phyloP scores from a whole-genome alignment of 306 rosid species.

The Dalbergia cultrata region DNA sequence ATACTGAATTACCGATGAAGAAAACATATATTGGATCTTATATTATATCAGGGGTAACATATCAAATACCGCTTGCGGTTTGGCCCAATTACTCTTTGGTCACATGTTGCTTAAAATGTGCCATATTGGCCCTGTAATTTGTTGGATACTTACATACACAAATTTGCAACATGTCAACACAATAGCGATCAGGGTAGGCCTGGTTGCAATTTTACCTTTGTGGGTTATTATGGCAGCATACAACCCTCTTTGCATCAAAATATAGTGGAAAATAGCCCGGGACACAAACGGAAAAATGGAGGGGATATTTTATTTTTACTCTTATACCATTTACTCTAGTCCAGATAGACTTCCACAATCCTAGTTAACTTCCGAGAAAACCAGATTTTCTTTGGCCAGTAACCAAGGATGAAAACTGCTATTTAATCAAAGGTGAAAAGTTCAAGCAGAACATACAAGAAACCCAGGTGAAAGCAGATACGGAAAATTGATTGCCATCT shows the following conservation, averaged over 20 bases:
- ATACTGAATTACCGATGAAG: conserved; percentile 22
- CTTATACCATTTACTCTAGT: conserved; percentile 28
- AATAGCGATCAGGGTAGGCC: not conserved
- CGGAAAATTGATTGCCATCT: conserved; percentile 68
- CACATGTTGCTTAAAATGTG: not conserved
- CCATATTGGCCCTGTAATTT: conserved; percentile 1
- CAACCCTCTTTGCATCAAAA: conserved; percentile 3
- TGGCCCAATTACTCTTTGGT: conserved; percentile 5
- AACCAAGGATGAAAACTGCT: not conserved
- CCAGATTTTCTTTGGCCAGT: too few species aligned
- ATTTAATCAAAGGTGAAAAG: conserved; percentile 27
- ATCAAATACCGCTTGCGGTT: conserved; percentile 3
- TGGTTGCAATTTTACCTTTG: not conserved
- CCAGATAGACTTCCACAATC: conserved; percentile 17
- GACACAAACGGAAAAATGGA: not conserved
- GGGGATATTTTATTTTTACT: conserved; percentile 6
- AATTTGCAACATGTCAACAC: conserved; percentile 1
- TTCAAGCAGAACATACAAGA: conserved; percentile 55
- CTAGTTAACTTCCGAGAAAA: not conserved
- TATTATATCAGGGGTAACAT: not conserved
- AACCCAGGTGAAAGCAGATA: conserved; percentile 75
- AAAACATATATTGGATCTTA: not conserved
- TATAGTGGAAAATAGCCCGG: conserved; percentile 21
- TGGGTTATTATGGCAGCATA: conserved; percentile 6
- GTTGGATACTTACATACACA: not conserved